Evolutionary conservation across 108 stramenopile genomes (phyloP), one percentile per base, ranked within the genome.

Genomic region (Skeletonema marinoi): DNA sequence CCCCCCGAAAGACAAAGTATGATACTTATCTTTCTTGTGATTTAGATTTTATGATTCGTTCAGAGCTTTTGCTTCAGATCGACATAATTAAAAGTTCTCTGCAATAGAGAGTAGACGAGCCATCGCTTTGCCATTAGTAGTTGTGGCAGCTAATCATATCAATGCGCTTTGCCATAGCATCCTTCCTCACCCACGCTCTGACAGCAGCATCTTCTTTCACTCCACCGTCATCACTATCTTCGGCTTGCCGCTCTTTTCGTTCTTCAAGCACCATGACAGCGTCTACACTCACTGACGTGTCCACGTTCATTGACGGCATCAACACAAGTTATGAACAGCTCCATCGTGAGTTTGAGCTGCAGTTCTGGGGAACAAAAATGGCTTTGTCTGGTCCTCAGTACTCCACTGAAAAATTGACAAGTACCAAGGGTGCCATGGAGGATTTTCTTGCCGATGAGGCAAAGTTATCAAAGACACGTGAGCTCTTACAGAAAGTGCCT

Each of bases 281-380:
- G 6, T 25, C 66, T 2, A 58, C 54, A 44, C 21, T 60, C 80
- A 36, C 48, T 3, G 77, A 78, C 42, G 87, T 87, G 8, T 66
- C 76, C 64, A 71, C 39, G 19, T 92, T 92, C 78, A 84, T 89
- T 35, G 81, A 90, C 54, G 29, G 66, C 1, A 77, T 88, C 65
- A 92, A 92, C 61, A 51, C 65, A 10, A 33, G 65, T 56, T 92
- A 92, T 71, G 91, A 83, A 39, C 56, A 54, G 9, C 72, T 82
- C 38, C 91, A 92, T 69, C 14, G 50, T 2, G 82, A 67, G 5
- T 92, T 89, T 68, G 91, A 92, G 68, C 66, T 82, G 14, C 89
- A 92, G 70, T 92, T 92, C 70, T 92, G 91, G 91, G 91, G 89
- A n/a, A 90, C 89, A 3, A 90, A 88, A 68, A 92, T 92, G 91